Evolutionary conservation across 1,284 basidiomycete species (phyloP).

Genomic region (Athelia psychrophila): DNA sequence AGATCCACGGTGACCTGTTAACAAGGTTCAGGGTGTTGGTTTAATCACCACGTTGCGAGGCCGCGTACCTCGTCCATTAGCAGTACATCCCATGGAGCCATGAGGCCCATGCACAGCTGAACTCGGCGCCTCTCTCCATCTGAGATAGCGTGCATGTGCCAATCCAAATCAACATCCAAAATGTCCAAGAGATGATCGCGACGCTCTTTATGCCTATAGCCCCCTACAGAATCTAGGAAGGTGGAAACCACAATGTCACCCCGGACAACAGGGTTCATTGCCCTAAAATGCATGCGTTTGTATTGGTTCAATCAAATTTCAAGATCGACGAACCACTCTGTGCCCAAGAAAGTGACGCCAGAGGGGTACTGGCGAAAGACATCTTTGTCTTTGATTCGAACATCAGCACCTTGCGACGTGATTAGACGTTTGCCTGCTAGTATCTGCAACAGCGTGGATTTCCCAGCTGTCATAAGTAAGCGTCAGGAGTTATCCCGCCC

Average conservation of each 20-base stretch:
- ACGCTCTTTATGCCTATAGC: slow-evolving; percentile 89
- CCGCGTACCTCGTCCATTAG: slow-evolving; percentile 84
- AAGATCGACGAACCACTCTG: slow-evolving; percentile 67
- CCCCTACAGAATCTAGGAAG: slow-evolving; percentile 95
- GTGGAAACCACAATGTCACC: slow-evolving; percentile 86
- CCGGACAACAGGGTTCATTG: slow-evolving; percentile 95
- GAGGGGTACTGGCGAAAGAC: slow-evolving; percentile 77
- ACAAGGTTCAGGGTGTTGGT: not conserved
- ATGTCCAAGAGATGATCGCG: slow-evolving; percentile 88
- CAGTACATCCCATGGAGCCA: slow-evolving; percentile 93
- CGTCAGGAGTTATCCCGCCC: slow-evolving; percentile 8
- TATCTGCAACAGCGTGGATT: slow-evolving; percentile 93
- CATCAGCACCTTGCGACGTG: slow-evolving; percentile 51
- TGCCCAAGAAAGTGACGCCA: slow-evolving; percentile 89
- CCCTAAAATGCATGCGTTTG: slow-evolving; percentile 48
- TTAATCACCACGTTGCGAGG: slow-evolving; percentile 3
- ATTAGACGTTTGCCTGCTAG: slow-evolving; percentile 91
- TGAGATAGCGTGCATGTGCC: slow-evolving; percentile 90
- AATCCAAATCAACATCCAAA: slow-evolving; percentile 92
- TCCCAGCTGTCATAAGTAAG: slow-evolving; percentile 66
- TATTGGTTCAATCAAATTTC: not conserved
- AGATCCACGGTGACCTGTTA: slow-evolving; percentile 93
- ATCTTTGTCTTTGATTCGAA: slow-evolving; percentile 77
- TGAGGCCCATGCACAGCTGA: slow-evolving; percentile 95
- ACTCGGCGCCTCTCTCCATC: slow-evolving; percentile 95